Evolutionary conservation across 345 rosid genomes (phyloP), one percentile per base, ranked within the genome.

Genomic region (Syzygium grande): DNA sequence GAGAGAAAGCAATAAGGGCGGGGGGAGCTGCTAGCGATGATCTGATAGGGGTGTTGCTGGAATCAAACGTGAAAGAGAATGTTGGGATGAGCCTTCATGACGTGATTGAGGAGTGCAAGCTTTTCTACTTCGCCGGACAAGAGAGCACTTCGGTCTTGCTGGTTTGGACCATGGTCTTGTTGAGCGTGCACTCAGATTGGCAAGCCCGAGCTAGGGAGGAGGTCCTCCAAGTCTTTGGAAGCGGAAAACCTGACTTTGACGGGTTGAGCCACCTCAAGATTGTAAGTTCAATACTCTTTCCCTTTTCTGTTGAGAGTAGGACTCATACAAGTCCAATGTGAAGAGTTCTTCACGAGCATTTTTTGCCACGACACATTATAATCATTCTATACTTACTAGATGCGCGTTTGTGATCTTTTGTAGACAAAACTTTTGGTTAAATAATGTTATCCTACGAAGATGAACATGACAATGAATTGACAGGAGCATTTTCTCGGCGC

Each of bases 121-220:
- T 93, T 78, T 95, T 95, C 89, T 95, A 93, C 87, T 88, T 96
- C 16, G 93, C 95, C 0, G 98, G 96, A 29, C 93, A 94, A 56
- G 96, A 94, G 89, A 94, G 98, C 10, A 93, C 95, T 22, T 87
- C 96, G 16, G 87, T 73, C 84, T 87, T 94, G 46, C 89, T 95
- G 49, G 91, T 88, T 38, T 96, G 96, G 99, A 91, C 94, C 13
- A 86, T 93, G 91, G 88, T 95, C 65, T 85, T 96, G 53, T 84
- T 94, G 88, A 89, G 93, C 85, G 56, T 89, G 58, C 89, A 94
- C 85, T 91, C 89, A 54, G 84, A 94, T 63, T 96, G 98, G 99
- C 98, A 94, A 90, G 88, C 89, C 38, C 90, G 86, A 3, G 95
- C 93, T 52, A 92, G 97, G 89, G 92, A 94, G 87, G 97, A 95